Evolutionary conservation across 2,329 filamentous ascomycete genomes (phyloP), one percentile per base, ranked within the genome.

Genomic region (Juglanconis sp.): DNA sequence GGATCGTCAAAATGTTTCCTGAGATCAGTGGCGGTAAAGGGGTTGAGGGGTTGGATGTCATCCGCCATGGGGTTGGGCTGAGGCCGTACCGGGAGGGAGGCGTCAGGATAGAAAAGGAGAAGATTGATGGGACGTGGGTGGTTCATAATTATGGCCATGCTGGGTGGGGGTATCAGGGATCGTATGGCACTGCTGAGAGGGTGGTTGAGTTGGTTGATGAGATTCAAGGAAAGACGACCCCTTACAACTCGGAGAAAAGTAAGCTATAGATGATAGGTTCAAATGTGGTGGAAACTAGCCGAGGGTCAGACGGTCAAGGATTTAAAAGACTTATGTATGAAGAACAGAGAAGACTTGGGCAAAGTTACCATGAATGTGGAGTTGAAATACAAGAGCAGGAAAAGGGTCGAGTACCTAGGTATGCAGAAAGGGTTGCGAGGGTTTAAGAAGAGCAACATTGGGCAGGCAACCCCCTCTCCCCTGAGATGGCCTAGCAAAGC

Each of bases 81-180:
- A 81, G 93, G 61, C 93, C 93, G 5, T 84, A 88, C 70, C 80
- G 93, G 55, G 81, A 85, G 59, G 88, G 83, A 1, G 92, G 92
- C 0, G 86, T 91, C 24, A 82, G 92, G 60, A 77, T 96, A 13
- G 92, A 96, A 74, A 87, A 80, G 69, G 89, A 93, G 71, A 78
- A 76, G 64, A 82, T 91, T 49, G 86, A 84, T 6, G 80, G 84
- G 3, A 82, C 73, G 3, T 79, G 82, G 73, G 82, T 92, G n/a
- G 87, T 95, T 57, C 91, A 94, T 71, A 90, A 91, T 68, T 93
- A 93, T 67, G 90, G 90, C 0, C 89, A 92, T 71, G 87, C 85
- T 1, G 90, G 90, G 2, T 92, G 89, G 81, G 92, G 92, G 10
- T 96, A 85, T 61, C 83, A 86, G 69, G 82, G 80, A 1, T 84